phyloP scores from a whole-genome alignment of 2,329 filamentous ascomycete species.

The Botrytis fragariae region DNA sequence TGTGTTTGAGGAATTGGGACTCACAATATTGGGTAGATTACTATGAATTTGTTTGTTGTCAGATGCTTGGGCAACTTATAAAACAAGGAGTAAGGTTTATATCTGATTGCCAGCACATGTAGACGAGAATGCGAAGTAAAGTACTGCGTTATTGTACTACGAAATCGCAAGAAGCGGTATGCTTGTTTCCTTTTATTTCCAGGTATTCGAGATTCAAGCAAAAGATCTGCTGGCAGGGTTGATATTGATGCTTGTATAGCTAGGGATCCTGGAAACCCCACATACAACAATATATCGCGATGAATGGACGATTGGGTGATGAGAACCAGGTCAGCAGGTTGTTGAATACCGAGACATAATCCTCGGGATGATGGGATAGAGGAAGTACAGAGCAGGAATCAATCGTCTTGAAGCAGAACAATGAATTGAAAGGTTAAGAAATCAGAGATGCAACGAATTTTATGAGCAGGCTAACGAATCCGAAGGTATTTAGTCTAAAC shows the following conservation, averaged over 20 bases:
- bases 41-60: slow-evolving; percentile 6
- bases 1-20: slow-evolving; percentile 6
- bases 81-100: slow-evolving; percentile 21
- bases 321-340: slow-evolving; percentile 10
- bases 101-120: slow-evolving; percentile 16
- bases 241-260: slow-evolving; percentile 17
- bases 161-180: slow-evolving; percentile 17
- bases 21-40: slow-evolving; percentile 15
- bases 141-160: background rate
- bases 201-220: slow-evolving; percentile 20
- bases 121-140: slow-evolving; percentile 4
- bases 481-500: background rate
- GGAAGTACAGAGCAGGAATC: background rate
- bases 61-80: slow-evolving; percentile 13
- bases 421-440: background rate
- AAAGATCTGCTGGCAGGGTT: slow-evolving; percentile 22
- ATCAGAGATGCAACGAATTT: background rate
- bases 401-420: background rate
- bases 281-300: slow-evolving; percentile 14
- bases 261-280: slow-evolving; percentile 12
- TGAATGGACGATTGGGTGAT: slow-evolving; percentile 6
- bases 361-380: background rate
- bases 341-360: background rate
- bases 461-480: background rate
- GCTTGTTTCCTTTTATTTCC: slow-evolving; percentile 16